Evolutionary conservation across 306 rosid species (phyloP), one percentile per base, ranked within the genome.

Genomic region (Quercus suber): DNA sequence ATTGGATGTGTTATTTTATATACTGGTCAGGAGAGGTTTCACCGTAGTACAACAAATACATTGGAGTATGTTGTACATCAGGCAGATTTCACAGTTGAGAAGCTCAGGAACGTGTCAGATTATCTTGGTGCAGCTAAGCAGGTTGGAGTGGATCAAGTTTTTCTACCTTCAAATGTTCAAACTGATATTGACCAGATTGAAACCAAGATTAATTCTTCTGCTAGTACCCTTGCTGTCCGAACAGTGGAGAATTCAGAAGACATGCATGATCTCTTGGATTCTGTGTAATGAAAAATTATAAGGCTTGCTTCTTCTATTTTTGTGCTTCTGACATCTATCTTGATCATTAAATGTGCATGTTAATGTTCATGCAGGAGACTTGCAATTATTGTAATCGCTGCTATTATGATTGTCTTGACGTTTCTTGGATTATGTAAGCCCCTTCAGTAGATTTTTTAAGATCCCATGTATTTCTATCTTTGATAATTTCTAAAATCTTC

Each of bases 391-490:
- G 59, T 89, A 49, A 56, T 93, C 37, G 85, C 98, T 67, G 96
- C 93, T 21, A 85, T 95, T 68, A 93, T 95, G 98, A 82, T 95
- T 68, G 79, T 89, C 53, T 84, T 95, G 90, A 86, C 92, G 68
- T 91, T 93, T 79, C 86, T 93, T 82, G 99, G 99, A 86, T 83
- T 91, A 80, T 69, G 99, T 96, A 73, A 90, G 99, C 84, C 28
- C 59, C 63, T 52, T 56, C 75, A 45, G 6, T 75, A 23, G 43
- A 77, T 49, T 71, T 69, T 12, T 74, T 76, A 28, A 63, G 75
- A 57, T 76, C 65, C 55, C 55, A 69, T 55, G 70, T 55, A 59
- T 71, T 55, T 73, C 23, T 35, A 35, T 18, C 27, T 19, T 19
- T 2, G 5, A 41, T 18, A 68, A 68, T 11, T 73, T 65, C 20